phyloP scores from a whole-genome alignment of 176 grass and related monocot species.

The Musa beccarii region DNA sequence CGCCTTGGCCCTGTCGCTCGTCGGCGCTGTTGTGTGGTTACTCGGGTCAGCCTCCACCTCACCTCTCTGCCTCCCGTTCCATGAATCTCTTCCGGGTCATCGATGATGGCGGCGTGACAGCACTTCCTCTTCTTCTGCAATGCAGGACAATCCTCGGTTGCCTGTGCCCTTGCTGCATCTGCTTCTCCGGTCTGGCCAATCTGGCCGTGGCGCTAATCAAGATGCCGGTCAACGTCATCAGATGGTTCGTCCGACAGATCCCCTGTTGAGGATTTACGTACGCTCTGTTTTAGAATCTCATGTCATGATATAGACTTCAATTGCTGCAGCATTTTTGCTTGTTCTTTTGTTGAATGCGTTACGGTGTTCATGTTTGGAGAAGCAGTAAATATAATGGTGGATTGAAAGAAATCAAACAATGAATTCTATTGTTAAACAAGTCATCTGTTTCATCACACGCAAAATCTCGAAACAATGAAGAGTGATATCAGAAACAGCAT shows the following conservation, averaged over 20 bases:
- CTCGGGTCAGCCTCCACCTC: slow-evolving; percentile 30
- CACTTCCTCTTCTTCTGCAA: too few species aligned
- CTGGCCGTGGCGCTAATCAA: slow-evolving; percentile 48
- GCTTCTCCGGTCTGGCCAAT: slow-evolving; percentile 28
- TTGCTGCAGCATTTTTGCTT: too few species aligned
- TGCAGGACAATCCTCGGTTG: slow-evolving; percentile 40
- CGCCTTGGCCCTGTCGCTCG: slow-evolving; percentile 38
- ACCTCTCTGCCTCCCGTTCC: background rate
- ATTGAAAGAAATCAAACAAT: background rate
- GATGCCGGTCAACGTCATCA: slow-evolving; percentile 48
- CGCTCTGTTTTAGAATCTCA: too few species aligned
- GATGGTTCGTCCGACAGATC: slow-evolving; percentile 42
- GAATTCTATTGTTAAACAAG: too few species aligned
- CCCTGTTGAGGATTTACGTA: slow-evolving; percentile 29
- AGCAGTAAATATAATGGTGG: background rate
- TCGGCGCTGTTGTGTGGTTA: slow-evolving; percentile 49
- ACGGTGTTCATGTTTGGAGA: too few species aligned
- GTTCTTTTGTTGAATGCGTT: too few species aligned
- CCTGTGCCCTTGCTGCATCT: slow-evolving; percentile 53
- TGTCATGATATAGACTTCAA: too few species aligned
- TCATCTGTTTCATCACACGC: background rate
- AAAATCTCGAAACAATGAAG: background rate
- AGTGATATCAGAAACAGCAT: background rate
- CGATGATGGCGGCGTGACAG: too few species aligned
- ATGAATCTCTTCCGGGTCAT: background rate